phyloP scores from a whole-genome alignment of 2,329 filamentous ascomycete genomes.

The Nakataea oryzae region DNA sequence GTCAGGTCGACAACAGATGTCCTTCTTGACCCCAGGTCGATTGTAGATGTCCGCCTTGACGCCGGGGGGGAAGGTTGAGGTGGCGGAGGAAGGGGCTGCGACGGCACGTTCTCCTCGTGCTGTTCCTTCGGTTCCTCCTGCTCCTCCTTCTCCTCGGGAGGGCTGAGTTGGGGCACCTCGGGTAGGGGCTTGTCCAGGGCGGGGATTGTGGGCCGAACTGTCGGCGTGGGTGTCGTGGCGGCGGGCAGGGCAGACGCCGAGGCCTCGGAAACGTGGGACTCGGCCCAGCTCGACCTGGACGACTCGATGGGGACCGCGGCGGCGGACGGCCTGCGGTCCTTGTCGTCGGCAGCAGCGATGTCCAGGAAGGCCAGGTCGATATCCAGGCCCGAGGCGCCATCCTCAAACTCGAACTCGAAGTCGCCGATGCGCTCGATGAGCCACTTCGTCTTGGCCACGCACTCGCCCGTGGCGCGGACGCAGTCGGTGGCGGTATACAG shows the following conservation, averaged over 20 bases:
- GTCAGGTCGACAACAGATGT: too few species aligned
- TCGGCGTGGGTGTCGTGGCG: slow-evolving; percentile 22
- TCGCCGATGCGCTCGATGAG: slow-evolving; percentile 85
- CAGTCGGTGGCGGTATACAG: slow-evolving; percentile 75
- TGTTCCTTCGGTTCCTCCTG: too few species aligned
- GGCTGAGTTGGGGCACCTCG: slow-evolving; percentile 47
- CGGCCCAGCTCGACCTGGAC: slow-evolving; percentile 16
- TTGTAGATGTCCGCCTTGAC: slow-evolving; percentile 16
- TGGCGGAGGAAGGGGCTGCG: slow-evolving; percentile 5
- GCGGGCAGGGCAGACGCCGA: slow-evolving; percentile 11
- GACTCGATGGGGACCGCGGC: slow-evolving; percentile 10
- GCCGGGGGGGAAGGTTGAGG: neutral
- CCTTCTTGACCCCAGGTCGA: too few species aligned
- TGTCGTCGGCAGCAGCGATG: slow-evolving; percentile 22
- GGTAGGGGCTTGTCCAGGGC: slow-evolving; percentile 60
- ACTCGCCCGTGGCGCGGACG: slow-evolving; percentile 83
- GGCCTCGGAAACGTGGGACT: slow-evolving; percentile 13
- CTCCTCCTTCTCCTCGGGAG: slow-evolving; percentile 18
- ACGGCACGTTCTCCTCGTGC: too few species aligned
- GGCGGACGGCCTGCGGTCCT: slow-evolving; percentile 21
- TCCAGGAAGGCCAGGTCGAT: slow-evolving; percentile 49
- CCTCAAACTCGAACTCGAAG: slow-evolving; percentile 73
- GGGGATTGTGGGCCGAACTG: slow-evolving; percentile 23
- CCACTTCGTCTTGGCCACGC: slow-evolving; percentile 74
- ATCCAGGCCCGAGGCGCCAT: slow-evolving; percentile 34